Evolutionary conservation across 176 grass and related monocot genomes (phyloP).

Genomic region (Oryza punctata): DNA sequence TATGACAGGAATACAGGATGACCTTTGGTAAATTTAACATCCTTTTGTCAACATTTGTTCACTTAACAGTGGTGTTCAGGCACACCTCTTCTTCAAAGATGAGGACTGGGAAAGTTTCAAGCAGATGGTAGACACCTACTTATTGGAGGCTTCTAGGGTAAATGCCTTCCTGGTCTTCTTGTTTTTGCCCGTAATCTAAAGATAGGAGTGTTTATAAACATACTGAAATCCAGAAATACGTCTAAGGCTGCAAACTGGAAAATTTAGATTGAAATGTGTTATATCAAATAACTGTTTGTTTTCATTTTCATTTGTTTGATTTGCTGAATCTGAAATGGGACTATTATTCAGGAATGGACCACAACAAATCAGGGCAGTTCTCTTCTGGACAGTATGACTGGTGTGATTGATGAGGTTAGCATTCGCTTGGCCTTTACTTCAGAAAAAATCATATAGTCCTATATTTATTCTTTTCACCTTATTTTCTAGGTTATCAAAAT

Average conservation of each 20-base stretch:
- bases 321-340: not conserved
- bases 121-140: slow-evolving; percentile 71
- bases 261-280: not conserved
- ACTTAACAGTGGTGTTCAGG: slow-evolving; percentile 74
- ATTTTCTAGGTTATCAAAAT: slow-evolving; percentile 79
- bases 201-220: not conserved
- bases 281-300: not conserved
- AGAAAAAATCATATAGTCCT: not conserved
- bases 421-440: slow-evolving; percentile 3
- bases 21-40: slow-evolving; percentile 62
- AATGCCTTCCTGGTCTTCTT: slow-evolving; percentile 11
- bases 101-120: slow-evolving; percentile 90
- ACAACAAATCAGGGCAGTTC: slow-evolving; percentile 59
- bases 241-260: not conserved
- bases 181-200: not conserved
- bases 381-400: slow-evolving; percentile 83
- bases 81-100: slow-evolving; percentile 93
- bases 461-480: slow-evolving; percentile 10
- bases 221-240: not conserved
- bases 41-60: slow-evolving; percentile 53
- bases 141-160: slow-evolving; percentile 85
- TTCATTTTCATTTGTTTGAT: not conserved
- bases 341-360: slow-evolving; percentile 70
- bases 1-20: slow-evolving; percentile 23
- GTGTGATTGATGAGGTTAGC: slow-evolving; percentile 81